Conservation (phyloP, 2,329 filamentous ascomycete species). For the Tolypocladium ophioglossoides region DNA sequence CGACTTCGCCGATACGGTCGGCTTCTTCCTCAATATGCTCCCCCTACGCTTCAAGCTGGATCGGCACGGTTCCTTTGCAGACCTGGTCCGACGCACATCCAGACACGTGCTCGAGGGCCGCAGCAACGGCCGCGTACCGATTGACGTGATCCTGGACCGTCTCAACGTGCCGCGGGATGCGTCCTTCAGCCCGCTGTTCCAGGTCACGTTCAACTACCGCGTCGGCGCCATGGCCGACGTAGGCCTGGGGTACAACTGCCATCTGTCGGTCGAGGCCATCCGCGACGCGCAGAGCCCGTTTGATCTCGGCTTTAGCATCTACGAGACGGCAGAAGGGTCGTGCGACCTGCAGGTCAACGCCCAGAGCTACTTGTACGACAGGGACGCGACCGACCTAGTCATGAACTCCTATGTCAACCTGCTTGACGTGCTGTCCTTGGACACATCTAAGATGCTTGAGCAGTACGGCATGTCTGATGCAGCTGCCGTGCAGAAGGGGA, state of each 20-base stretch:
- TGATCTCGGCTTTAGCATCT: constrained; percentile 8
- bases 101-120: constrained; percentile 18
- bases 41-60: constrained; percentile 24
- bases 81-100: constrained; percentile 10
- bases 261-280: constrained; percentile 8
- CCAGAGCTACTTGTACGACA: constrained; percentile 2
- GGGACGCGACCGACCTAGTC: constrained; percentile 1
- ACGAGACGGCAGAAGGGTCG: constrained; percentile 3
- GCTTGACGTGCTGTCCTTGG: constrained; percentile 1
- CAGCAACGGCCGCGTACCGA: constrained; percentile 29
- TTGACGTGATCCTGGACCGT: constrained; percentile 32
- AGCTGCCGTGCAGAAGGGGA: not conserved
- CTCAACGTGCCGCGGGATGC: constrained; percentile 28
- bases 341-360: constrained; percentile 3
- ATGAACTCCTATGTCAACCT: constrained; percentile 4
- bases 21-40: constrained; percentile 33
- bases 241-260: constrained; percentile 9
- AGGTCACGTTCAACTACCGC: constrained; percentile 35
- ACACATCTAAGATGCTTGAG: not conserved
- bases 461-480: not conserved
- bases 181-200: constrained; percentile 32
- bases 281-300: constrained; percentile 11
- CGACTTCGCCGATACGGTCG: constrained; percentile 21
- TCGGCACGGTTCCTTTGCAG: constrained; percentile 10
- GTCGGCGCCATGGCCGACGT: constrained; percentile 17